These are phyloP conservation scores for Beauveria asiatica DNA, from an alignment of 2,329 filamentous ascomycete genomes.

Conservation along the genomic window DNA sequence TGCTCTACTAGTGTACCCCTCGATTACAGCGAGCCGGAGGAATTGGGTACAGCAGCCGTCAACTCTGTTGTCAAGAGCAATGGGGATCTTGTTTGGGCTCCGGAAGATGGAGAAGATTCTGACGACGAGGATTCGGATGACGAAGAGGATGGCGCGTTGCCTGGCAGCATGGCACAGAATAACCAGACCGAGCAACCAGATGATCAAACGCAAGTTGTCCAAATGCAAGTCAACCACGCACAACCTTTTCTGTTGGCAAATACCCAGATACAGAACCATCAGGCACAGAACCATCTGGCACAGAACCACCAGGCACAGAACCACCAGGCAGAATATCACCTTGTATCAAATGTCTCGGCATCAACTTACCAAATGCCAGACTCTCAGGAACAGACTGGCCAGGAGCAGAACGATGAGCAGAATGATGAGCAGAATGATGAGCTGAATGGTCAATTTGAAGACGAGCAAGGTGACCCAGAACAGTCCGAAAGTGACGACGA, in stretches of 20 bases:
- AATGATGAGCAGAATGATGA: neutral
- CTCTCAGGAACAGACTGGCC: neutral
- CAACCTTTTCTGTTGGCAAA: neutral
- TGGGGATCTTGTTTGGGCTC: neutral
- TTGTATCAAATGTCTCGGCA: neutral
- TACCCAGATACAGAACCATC: no score
- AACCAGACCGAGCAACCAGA: neutral
- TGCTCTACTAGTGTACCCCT: neutral
- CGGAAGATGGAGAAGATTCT: neutral
- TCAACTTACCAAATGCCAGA: neutral
- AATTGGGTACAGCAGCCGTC: neutral
- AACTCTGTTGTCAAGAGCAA: neutral
- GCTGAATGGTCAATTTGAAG: neutral
- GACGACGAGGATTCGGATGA: neutral
- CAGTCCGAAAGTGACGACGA: neutral
- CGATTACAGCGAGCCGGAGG: neutral
- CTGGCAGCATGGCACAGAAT: neutral
- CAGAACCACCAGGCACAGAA: neutral
- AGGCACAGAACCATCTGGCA: no score
- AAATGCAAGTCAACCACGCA: neutral
- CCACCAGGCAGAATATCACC: neutral
- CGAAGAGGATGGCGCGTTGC: neutral
- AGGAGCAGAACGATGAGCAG: neutral
- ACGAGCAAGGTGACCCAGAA: neutral
- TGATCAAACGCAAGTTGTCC: neutral